Percentiles rank a stretch among this genome's conserved stretches.
phyloP scores from a whole-genome alignment of 208 protist species.

The Hexamita inflata region DNA sequence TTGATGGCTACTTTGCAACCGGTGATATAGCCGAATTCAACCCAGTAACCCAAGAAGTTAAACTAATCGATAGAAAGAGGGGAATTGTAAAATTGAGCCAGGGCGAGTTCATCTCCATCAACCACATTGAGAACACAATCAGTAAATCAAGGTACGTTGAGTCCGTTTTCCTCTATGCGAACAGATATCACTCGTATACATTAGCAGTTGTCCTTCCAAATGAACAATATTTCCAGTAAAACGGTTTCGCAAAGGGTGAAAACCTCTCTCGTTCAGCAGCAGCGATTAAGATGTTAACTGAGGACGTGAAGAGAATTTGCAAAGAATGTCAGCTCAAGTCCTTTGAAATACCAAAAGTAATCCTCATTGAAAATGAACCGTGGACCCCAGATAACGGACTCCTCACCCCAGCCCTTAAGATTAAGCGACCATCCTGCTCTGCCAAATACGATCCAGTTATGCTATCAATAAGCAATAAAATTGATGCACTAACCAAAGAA shows the following conservation, averaged over 20 bases:
- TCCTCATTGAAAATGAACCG: neutral
- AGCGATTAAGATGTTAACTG: neutral
- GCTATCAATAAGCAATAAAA: neutral
- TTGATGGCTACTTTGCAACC: neutral
- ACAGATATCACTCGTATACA: neutral
- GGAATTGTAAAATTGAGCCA: conserved; percentile 29
- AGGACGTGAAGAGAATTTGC: neutral
- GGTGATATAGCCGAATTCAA: neutral
- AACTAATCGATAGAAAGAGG: conserved; percentile 24
- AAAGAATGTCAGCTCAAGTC: neutral
- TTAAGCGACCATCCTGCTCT: neutral
- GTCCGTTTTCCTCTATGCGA: neutral
- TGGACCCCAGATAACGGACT: conserved; percentile 14
- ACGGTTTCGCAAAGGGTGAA: neutral
- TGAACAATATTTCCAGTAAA: neutral
- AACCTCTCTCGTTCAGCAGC: neutral
- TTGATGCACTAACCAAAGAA: too few relatives aligned
- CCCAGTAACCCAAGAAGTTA: neutral
- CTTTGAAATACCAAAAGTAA: conserved; percentile 6
- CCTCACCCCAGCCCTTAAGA: conserved; percentile 26
- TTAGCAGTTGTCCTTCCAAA: conserved; percentile 18
- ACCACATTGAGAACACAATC: neutral
- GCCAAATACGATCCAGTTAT: neutral
- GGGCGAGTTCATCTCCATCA: conserved; percentile 28
- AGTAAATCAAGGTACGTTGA: neutral